These are phyloP conservation scores for Papiliotrema flavescens DNA, from an alignment of 1,284 basidiomycete genomes.

Conservation along the genomic window DNA sequence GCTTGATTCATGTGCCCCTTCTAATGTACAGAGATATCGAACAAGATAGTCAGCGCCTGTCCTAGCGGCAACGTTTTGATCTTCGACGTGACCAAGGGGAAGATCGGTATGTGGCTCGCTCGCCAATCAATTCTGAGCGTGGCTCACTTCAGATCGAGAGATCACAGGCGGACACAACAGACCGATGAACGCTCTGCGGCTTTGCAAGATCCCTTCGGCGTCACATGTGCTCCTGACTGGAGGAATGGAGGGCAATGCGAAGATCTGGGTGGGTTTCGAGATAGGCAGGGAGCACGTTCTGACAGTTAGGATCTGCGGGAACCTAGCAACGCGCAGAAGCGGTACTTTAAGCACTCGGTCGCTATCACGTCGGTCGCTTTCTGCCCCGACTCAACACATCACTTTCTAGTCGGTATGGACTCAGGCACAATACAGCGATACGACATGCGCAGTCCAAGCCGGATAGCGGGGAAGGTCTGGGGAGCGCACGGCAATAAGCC, in stretches of 20 bases:
- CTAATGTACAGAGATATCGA: constrained; percentile 57
- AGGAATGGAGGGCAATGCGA: constrained; percentile 75
- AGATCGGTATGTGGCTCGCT: constrained; percentile 58
- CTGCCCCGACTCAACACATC: constrained; percentile 64
- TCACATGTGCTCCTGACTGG: constrained; percentile 71
- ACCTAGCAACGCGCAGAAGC: constrained; percentile 63
- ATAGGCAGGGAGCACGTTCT: constrained; percentile 15
- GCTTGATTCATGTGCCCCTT: neutral
- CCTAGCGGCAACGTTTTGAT: constrained; percentile 78
- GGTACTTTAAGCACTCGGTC: constrained; percentile 64
- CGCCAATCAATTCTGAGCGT: neutral
- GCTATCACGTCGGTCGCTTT: constrained; percentile 69
- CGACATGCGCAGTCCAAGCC: constrained; percentile 69
- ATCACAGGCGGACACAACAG: constrained; percentile 66
- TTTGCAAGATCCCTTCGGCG: constrained; percentile 59
- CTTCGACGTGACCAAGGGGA: constrained; percentile 74
- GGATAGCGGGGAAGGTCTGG: constrained; percentile 62
- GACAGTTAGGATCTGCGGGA: constrained; percentile 66
- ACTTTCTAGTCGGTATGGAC: constrained; percentile 72
- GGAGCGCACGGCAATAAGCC: constrained; percentile 70
- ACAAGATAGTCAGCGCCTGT: constrained; percentile 77
- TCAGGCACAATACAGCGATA: constrained; percentile 66
- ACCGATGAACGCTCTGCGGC: constrained; percentile 64
- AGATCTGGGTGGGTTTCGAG: constrained; percentile 64
- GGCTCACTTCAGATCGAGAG: constrained; percentile 57